These are phyloP conservation scores for Xylariales sp. DNA, from an alignment of 2,329 filamentous ascomycete genomes.

Conservation along the genomic window DNA sequence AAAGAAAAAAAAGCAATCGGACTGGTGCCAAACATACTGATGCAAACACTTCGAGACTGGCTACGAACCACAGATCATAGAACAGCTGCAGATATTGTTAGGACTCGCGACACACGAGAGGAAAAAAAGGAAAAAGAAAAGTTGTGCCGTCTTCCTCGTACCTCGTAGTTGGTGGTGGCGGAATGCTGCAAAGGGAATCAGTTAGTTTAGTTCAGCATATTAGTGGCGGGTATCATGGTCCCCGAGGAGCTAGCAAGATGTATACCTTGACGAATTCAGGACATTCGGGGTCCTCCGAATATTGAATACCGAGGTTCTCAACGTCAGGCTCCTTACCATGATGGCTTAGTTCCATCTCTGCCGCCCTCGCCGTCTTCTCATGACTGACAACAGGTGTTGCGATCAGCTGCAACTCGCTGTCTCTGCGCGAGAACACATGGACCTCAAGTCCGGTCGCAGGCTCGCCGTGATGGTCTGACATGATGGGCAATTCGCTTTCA, in stretches of 20 bases:
- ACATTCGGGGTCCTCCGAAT: conserved; percentile 4
- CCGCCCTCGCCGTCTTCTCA: neutral
- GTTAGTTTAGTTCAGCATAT: too few relatives aligned
- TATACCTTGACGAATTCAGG: conserved; percentile 3
- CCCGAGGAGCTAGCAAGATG: too few relatives aligned
- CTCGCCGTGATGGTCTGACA: neutral
- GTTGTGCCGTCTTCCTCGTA: neutral
- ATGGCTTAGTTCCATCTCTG: neutral
- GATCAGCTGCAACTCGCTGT: conserved; percentile 5
- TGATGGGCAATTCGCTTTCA: neutral
- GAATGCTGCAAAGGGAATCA: conserved; percentile 3
- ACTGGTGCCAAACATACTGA: too few relatives aligned
- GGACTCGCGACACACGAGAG: neutral
- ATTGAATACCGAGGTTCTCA: conserved; percentile 2
- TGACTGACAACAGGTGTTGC: neutral
- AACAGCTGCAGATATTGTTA: conserved; percentile 31
- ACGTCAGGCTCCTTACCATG: neutral
- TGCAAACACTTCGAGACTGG: conserved; percentile 59
- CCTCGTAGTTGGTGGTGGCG: conserved; percentile 6
- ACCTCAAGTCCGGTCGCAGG: neutral
- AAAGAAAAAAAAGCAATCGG: too few relatives aligned
- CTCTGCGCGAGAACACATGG: neutral
- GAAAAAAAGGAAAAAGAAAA: neutral
- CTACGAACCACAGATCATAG: conserved; percentile 58
- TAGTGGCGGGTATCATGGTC: too few relatives aligned